These are phyloP conservation scores for Myxozyma mucilagina DNA, from an alignment of 805 yeast species.

Conservation along the genomic window DNA sequence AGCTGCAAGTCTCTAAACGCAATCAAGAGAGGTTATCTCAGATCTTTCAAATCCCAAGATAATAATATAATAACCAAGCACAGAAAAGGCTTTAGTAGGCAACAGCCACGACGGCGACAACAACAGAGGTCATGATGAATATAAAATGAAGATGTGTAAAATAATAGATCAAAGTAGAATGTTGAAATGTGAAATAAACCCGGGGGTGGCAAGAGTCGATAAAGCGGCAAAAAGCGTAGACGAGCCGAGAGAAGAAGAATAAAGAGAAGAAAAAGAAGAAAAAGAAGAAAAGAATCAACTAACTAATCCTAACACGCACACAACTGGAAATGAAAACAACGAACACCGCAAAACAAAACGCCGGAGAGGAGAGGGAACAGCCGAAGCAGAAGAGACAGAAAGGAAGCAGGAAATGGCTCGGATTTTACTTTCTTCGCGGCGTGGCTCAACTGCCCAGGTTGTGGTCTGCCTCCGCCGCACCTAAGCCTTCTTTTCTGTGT, in stretches of 20 bases:
- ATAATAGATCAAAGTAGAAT: background rate
- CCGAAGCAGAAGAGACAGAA: too few species aligned
- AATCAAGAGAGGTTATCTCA: background rate
- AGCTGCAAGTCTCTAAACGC: background rate
- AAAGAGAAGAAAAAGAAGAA: background rate
- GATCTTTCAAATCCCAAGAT: background rate
- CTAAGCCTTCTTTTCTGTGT: too few species aligned
- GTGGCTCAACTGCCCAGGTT: too few species aligned
- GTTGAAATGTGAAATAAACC: background rate
- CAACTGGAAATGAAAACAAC: background rate
- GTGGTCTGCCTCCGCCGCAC: too few species aligned
- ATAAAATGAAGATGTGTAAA: background rate
- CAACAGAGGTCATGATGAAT: constrained; percentile 1
- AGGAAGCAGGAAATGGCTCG: too few species aligned
- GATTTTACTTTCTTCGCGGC: too few species aligned
- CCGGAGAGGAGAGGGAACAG: too few species aligned
- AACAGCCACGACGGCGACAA: constrained; percentile 13
- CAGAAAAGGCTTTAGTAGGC: constrained; percentile 5
- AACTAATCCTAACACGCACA: background rate
- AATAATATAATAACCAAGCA: background rate
- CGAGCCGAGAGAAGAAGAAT: background rate
- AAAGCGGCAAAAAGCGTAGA: too few species aligned
- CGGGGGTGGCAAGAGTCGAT: background rate
- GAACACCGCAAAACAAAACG: background rate
- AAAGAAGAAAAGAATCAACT: background rate